Evolutionary conservation across 371 early-diverging fungal species (phyloP), one percentile per base, ranked within the genome.

Genomic region (Mucor racemosus): DNA sequence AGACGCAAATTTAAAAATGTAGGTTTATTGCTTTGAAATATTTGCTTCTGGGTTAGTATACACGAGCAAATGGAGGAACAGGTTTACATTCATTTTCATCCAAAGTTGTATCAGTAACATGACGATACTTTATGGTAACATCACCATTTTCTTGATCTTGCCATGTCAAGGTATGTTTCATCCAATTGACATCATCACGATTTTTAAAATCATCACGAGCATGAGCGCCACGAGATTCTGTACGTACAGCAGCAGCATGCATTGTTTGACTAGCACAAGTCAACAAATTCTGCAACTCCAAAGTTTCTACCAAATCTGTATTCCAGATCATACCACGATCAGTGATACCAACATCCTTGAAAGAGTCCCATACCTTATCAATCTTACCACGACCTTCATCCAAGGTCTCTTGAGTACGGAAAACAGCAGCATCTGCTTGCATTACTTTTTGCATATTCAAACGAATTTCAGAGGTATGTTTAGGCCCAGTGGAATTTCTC

Each of bases 281-380:
- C 84, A 98, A 89, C 80, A 98, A 82, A 86, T 98, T 98, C 78
- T 96, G 97, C 68, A 98, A 88, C 80, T 98, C 99, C 36, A 96
- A 88, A 38, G 97, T 94, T 84, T 98, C 99, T 60, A 94, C 78
- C 71, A 98, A 82, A 76, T 98, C 98, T 60, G 97, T 91, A 87
- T 98, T 98, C 99, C 99, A 98, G 83, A 98, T 96, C 90, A 98
- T 85, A 65, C 92, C 90, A 69, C 95, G 88, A 84, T 98, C 99
- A 35, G 91, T 86, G 41, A 93, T 90, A 71, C 92, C 93, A 64
- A 98, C 88, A 74, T 98, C 94, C 62, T 84, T 78, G 78, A 95
- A 91, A 42, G 89, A 75, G 62, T 83, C 71, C 69, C 89, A 94
- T 62, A 98, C 94, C 76, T 91, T 76, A 70, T 92, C 91, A 76